A percentile compares a stretch with the other conserved stretches of the same genome.
phyloP scores from a whole-genome alignment of 306 rosid species.

The Lathyrus oleraceus region DNA sequence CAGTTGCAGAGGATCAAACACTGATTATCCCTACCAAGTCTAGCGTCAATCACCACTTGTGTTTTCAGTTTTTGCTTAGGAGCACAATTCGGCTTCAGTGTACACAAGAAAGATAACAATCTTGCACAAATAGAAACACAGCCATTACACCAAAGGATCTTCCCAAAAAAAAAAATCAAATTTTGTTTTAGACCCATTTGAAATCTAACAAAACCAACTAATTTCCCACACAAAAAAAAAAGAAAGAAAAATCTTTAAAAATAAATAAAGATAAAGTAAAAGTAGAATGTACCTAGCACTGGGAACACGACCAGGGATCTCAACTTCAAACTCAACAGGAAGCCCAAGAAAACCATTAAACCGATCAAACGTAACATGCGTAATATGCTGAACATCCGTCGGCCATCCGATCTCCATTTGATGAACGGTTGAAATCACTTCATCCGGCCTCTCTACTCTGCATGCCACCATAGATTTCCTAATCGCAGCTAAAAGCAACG shows the following conservation, averaged over 20 bases:
- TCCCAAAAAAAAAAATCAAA: not conserved
- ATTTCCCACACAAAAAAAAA: not conserved
- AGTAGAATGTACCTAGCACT: constrained; percentile 70
- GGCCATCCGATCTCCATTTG: constrained; percentile 94
- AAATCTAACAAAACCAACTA: constrained; percentile 13
- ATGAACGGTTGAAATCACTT: constrained; percentile 67
- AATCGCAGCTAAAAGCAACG: constrained; percentile 59
- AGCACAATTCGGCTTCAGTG: no score
- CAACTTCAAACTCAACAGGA: constrained; percentile 74
- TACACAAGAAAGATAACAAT: no score
- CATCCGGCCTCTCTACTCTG: constrained; percentile 64
- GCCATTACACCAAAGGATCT: constrained; percentile 21
- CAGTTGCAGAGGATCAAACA: no score
- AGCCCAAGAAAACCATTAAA: constrained; percentile 94
- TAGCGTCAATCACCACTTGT: no score
- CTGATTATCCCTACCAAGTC: no score
- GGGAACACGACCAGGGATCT: constrained; percentile 89
- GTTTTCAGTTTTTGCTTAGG: no score
- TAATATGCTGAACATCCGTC: constrained; percentile 73
- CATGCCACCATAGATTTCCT: constrained; percentile 93
- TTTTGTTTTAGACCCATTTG: constrained; percentile 28
- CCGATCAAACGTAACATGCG: constrained; percentile 92
- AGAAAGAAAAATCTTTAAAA: not conserved
- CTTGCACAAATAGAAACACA: constrained; percentile 23
- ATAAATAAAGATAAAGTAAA: not conserved